Percentiles rank a stretch among this genome's conserved stretches.
Evolutionary conservation across 371 early-diverging fungal species (phyloP).

Genomic region (Dinochytrium kinnereticum): DNA sequence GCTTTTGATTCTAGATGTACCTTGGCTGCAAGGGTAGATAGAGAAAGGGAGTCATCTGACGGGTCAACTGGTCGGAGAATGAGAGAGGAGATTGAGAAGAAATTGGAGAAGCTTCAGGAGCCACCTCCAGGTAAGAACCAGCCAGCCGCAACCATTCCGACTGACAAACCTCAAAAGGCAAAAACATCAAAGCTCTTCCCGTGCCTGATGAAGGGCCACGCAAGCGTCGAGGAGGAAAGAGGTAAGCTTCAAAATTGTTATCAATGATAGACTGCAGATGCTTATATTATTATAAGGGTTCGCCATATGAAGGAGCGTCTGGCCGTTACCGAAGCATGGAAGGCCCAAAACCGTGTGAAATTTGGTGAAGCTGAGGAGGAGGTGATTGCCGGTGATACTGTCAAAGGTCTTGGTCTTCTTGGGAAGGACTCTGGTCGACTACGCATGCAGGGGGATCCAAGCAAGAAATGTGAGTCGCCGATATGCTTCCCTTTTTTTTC

Average conservation of each 20-base stretch:
- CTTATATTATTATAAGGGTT: conserved; percentile 56
- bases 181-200: conserved; percentile 86
- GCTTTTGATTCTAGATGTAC: too few species aligned
- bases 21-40: conserved; percentile 91
- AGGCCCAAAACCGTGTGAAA: conserved; percentile 86
- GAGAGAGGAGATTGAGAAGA: conserved; percentile 81
- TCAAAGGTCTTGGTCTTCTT: conserved; percentile 90
- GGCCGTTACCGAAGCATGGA: conserved; percentile 87
- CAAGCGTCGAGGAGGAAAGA: conserved; percentile 87
- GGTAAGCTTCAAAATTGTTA: conserved; percentile 55
- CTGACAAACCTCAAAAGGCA: conserved; percentile 28
- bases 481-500: conserved; percentile 31
- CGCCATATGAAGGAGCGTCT: conserved; percentile 83
- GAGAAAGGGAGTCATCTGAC: conserved; percentile 67
- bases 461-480: conserved; percentile 66
- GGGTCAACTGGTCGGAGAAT: conserved; percentile 73
- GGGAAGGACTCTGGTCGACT: conserved; percentile 74
- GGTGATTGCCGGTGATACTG: conserved; percentile 73
- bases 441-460: conserved; percentile 66
- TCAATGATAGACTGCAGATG: background rate
- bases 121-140: conserved; percentile 72
- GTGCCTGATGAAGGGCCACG: conserved; percentile 91
- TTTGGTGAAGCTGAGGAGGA: conserved; percentile 95
- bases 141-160: background rate
- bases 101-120: conserved; percentile 84